A percentile compares a stretch with the other conserved stretches of the same genome.
phyloP scores from a whole-genome alignment of 495 filamentous ascomycete genomes.

The Hypoxylon rickii region DNA sequence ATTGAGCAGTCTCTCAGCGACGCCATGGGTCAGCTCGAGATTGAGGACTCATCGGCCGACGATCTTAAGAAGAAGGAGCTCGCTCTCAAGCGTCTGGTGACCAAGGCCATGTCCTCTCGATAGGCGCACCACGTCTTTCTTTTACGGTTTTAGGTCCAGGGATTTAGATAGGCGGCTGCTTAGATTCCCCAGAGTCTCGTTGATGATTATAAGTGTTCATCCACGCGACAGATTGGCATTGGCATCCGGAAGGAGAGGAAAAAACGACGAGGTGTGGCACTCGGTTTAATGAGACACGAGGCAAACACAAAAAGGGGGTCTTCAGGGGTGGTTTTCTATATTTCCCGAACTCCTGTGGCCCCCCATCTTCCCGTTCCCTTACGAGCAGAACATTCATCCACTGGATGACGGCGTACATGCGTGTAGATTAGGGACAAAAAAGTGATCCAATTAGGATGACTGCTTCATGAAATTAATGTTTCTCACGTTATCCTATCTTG shows the following conservation, averaged over 20 bases:
- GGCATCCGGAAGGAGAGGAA: conserved; percentile 36
- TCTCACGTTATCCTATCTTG: conserved; percentile 13
- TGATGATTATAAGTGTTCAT: conserved; percentile 28
- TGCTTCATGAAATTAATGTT: conserved; percentile 33
- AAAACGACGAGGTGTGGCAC: conserved; percentile 36
- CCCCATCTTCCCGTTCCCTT: conserved; percentile 35
- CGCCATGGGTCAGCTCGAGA: conserved; percentile 55
- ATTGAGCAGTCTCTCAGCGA: conserved; percentile 81
- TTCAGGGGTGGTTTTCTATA: conserved; percentile 46
- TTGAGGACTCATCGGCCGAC: conserved; percentile 76
- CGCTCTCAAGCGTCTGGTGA: conserved; percentile 94
- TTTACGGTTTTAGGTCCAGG: conserved; percentile 40
- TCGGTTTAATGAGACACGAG: conserved; percentile 31
- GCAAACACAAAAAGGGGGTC: conserved; percentile 39
- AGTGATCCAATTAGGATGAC: conserved; percentile 30
- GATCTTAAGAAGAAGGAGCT: conserved; percentile 99
- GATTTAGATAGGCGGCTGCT: conserved; percentile 38
- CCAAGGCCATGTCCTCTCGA: conserved; percentile 92
- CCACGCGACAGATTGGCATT: conserved; percentile 21
- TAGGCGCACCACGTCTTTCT: conserved; percentile 53
- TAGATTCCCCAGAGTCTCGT: conserved; percentile 33
- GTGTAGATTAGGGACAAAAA: conserved; percentile 53
- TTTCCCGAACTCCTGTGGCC: conserved; percentile 38
- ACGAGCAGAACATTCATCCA: conserved; percentile 35
- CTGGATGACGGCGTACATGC: conserved; percentile 47